Evolutionary conservation across 805 yeast genomes (phyloP), one percentile per base, ranked within the genome.

Genomic region (Isabelozyma heimii): DNA sequence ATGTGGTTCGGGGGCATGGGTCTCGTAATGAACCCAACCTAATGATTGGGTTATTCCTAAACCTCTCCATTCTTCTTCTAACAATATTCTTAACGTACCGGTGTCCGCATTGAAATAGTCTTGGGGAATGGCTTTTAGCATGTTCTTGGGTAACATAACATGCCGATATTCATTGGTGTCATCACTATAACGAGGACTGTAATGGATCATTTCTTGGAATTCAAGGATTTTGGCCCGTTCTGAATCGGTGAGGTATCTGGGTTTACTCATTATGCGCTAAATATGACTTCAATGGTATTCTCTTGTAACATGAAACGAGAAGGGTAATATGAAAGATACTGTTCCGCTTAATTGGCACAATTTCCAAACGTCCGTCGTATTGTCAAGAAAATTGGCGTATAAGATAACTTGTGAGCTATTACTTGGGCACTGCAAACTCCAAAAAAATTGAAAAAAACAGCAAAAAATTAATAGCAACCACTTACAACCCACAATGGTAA

Each of bases 51-150:
- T 94, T 60, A 94, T 91, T 2, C 99, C 99, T 44, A 94, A 73
- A 1, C 97, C 98, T 67, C 99, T 80, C 99, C 99, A 94, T 69
- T 94, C 99, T 57, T 94, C 98, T 67, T 94, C 99, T 44, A 87
- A 70, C 38, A 94, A 73, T 41, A 94, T 89, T 56, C 97, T 83
- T 58, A 94, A 76, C 0, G 99, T 94, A 5, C 98, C 98, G 2
- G 96, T 89, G 50, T 91, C 96, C 1, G 91, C 84, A 61, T 87
- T 86, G 76, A 94, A 94, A 63, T 91, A 95, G 63, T 95, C 99
- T 40, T 85, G 82, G 8, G 99, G 99, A 49, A 95, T 90, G 30
- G 84, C 89, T 66, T 91, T 92, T 47, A 94, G 79, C 97, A 94
- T 89, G 52, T 87, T 90, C 64, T 95, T 91, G 54, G 99, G 99